phyloP scores from a whole-genome alignment of 768 basidiomycete species.

The Russula griseocarnosa region DNA sequence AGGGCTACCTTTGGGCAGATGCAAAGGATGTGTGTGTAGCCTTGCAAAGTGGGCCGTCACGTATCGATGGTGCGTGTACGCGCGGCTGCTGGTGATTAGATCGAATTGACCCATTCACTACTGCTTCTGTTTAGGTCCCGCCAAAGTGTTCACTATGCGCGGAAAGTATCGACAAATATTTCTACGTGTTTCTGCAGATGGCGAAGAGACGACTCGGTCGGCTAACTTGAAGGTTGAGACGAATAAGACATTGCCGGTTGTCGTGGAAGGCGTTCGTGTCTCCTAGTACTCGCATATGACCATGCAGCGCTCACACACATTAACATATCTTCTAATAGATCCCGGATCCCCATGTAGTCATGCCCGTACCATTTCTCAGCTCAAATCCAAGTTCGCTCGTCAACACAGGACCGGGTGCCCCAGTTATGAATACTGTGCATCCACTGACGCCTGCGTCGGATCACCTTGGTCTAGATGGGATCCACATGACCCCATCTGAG shows the following conservation, averaged over 20 bases:
- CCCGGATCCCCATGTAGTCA: neutral
- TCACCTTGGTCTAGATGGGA: conserved; percentile 1
- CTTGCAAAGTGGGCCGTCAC: conserved; percentile 57
- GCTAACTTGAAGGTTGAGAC: conserved; percentile 19
- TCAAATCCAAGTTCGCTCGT: too few relatives aligned
- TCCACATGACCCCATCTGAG: neutral
- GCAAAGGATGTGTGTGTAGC: too few relatives aligned
- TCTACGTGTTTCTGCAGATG: conserved; percentile 21
- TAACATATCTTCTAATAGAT: neutral
- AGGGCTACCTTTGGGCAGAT: conserved; percentile 68
- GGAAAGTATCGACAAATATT: conserved; percentile 23
- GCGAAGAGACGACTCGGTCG: conserved; percentile 22
- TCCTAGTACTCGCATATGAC: neutral
- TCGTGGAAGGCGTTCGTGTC: conserved; percentile 22
- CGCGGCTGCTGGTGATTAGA: too few relatives aligned
- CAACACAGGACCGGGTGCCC: too few relatives aligned
- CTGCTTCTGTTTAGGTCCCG: conserved; percentile 16
- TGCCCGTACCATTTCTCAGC: too few relatives aligned
- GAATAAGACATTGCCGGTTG: conserved; percentile 20
- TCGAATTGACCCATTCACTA: neutral
- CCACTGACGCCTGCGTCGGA: neutral
- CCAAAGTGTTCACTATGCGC: conserved; percentile 26
- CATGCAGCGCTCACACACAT: conserved; percentile 2
- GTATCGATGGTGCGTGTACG: conserved; percentile 62
- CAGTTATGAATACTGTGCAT: too few relatives aligned